A percentile compares a stretch with the other conserved stretches of the same genome.
Evolutionary conservation across 768 basidiomycete genomes (phyloP).

Genomic region (Trametes punicea): DNA sequence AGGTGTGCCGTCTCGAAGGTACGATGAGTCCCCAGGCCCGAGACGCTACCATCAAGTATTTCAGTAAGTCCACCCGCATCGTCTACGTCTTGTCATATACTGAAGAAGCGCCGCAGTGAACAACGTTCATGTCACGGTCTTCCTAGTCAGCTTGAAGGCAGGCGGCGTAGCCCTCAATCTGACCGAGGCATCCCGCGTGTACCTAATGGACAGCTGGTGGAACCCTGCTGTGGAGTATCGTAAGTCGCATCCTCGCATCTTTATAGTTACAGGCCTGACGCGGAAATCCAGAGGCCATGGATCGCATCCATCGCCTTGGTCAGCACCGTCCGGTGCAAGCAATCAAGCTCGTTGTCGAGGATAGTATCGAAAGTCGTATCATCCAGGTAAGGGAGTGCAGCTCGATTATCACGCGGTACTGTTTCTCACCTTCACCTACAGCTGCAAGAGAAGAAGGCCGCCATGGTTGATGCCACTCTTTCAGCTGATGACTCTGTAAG

Average conservation of each 20-base stretch:
- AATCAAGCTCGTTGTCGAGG: constrained; percentile 92
- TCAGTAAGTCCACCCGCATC: constrained; percentile 53
- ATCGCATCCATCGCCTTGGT: constrained; percentile 94
- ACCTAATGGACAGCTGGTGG: constrained; percentile 99
- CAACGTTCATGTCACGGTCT: constrained; percentile 93
- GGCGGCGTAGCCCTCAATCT: constrained; percentile 91
- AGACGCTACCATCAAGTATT: constrained; percentile 92
- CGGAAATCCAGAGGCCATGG: constrained; percentile 77
- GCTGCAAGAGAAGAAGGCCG: constrained; percentile 96
- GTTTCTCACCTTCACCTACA: constrained; percentile 25
- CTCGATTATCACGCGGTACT: neutral
- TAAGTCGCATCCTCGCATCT: constrained; percentile 37
- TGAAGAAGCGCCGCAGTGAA: constrained; percentile 56
- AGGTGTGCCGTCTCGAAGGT: constrained; percentile 94
- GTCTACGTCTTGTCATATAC: neutral
- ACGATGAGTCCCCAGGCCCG: constrained; percentile 96
- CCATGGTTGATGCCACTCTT: constrained; percentile 88
- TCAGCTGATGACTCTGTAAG: constrained; percentile 77
- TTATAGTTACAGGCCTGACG: neutral
- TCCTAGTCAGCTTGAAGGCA: constrained; percentile 93
- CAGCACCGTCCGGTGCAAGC: constrained; percentile 91
- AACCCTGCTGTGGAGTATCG: constrained; percentile 94
- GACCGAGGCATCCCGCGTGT: constrained; percentile 89
- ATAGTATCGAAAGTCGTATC: constrained; percentile 94
- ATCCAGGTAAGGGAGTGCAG: constrained; percentile 54